Base-by-base conservation (phyloP, 2,329 filamentous ascomycete genomes). In the Trichophyton rubrum region DNA sequence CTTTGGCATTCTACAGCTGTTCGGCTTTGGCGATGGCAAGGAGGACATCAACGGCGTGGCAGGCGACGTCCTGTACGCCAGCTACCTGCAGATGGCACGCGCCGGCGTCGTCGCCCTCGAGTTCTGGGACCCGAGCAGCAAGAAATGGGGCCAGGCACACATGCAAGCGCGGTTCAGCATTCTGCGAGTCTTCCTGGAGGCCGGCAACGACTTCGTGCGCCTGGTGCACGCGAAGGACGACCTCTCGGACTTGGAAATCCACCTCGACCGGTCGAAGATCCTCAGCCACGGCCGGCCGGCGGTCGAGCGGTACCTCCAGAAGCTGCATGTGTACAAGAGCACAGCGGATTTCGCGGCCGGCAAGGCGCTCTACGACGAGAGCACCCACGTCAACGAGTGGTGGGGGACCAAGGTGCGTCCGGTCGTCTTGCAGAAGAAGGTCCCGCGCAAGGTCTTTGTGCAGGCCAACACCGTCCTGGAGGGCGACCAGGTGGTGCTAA, bases 161-260 rank as follows among this genome's bases (percentile, higher is more conserved):
- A 95, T 90, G 75, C 90, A 95, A 74, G 91, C 90, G 22, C 87
- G 91, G 9, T 96, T 90, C 76, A 89, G 87, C 58, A 96, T 96
- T 68, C 78, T 96, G 60, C 74, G 74, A 17, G 75, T 75, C 70
- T 91, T 96, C 81, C 81, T 96, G 17, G 82, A 88, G 66, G 91
- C 90, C 0, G 89, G 87, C n/a, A 83, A 88, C 60, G 85, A 88
- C 68, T 96, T 96, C 74, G 92, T 90, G 77, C 85, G 86, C 70
- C 81, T 97, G 22, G 84, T 88, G 40, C 87, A 90, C 74, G 81
- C 73, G n/a, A 77, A 81, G 63, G 85, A 90, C 27, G 86, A 90
- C 66, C 78, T 96, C 1, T 88, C 87, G 0, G 90, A 95, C 70
- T 75, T 96, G 51, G 87, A 84, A 17, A 92, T 97, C 69, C 83